Percentiles rank a stretch among this genome's conserved stretches.
Conservation (phyloP, 176 grass and related monocot genomes). For the Raddia guianensis region DNA sequence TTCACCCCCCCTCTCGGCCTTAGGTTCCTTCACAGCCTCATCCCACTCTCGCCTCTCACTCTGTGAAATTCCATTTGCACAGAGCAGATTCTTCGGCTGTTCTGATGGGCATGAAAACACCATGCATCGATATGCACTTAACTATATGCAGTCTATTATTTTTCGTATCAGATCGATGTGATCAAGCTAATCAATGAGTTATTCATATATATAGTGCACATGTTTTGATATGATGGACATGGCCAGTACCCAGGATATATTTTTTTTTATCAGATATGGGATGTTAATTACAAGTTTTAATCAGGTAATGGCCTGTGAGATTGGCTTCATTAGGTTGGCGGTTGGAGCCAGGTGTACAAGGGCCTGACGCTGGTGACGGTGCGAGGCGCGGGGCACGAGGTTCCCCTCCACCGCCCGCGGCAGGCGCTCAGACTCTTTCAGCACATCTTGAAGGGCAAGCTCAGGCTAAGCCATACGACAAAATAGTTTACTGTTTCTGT, state of each 20-base stretch:
- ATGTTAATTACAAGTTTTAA: background rate
- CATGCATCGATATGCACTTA: background rate
- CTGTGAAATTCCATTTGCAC: background rate
- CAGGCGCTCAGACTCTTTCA: constrained; percentile 34
- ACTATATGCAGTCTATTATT: background rate
- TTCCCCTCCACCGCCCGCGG: constrained; percentile 37
- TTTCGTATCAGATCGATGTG: background rate
- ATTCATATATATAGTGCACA: background rate
- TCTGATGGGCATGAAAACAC: background rate
- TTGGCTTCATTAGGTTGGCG: constrained; percentile 35
- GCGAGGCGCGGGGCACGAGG: constrained; percentile 22
- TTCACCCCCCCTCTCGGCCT: no score
- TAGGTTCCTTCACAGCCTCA: no score
- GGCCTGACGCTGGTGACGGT: constrained; percentile 35
- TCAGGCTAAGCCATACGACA: background rate
- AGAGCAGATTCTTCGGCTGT: background rate
- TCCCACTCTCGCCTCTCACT: background rate
- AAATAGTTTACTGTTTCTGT: background rate
- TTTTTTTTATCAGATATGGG: background rate
- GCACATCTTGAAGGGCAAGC: constrained; percentile 25
- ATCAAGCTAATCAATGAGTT: background rate
- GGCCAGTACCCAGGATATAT: no score
- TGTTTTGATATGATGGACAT: background rate
- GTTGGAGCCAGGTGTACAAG: constrained; percentile 47
- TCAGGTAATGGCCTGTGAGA: background rate